Conservation (phyloP, 352 stramenopile species). For the Globisporangium canariense region DNA sequence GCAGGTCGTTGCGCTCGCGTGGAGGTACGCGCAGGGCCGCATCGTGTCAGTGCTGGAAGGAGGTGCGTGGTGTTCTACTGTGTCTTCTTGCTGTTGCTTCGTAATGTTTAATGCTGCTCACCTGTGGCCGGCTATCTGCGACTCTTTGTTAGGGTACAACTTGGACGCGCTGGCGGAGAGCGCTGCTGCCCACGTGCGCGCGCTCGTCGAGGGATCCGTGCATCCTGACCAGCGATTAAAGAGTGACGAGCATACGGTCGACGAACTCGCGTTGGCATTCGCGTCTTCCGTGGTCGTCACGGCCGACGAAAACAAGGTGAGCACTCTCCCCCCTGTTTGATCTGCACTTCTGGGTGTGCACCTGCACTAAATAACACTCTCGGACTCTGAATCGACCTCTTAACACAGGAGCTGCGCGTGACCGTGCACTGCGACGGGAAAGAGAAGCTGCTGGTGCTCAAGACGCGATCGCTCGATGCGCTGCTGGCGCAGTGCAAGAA, state of each 20-base stretch:
- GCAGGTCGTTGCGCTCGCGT: constrained; percentile 8
- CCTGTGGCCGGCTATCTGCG: background rate
- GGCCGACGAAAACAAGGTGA: constrained; percentile 6
- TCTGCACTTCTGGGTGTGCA: no score
- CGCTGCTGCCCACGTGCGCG: constrained; percentile 30
- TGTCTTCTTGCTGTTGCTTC: background rate
- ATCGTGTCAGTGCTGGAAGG: constrained; percentile 14
- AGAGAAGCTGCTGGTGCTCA: constrained; percentile 38
- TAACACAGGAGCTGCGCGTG: constrained; percentile 27
- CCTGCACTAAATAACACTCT: no score
- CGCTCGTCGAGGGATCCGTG: constrained; percentile 25
- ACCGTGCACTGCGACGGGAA: constrained; percentile 29
- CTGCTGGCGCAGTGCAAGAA: constrained; percentile 33
- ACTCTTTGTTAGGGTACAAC: constrained; percentile 27
- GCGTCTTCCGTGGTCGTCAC: constrained; percentile 17
- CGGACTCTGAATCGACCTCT: no score
- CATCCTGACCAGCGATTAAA: background rate
- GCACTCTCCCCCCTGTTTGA: background rate
- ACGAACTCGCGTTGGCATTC: constrained; percentile 22
- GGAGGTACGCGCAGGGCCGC: constrained; percentile 8
- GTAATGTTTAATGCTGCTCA: background rate
- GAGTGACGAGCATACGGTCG: constrained; percentile 2
- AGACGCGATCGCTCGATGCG: constrained; percentile 26
- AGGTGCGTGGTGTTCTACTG: constrained; percentile 2
- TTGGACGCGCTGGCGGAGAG: constrained; percentile 29